Evolutionary conservation across 805 yeast species (phyloP).

Genomic region (Candida manassasensis): DNA sequence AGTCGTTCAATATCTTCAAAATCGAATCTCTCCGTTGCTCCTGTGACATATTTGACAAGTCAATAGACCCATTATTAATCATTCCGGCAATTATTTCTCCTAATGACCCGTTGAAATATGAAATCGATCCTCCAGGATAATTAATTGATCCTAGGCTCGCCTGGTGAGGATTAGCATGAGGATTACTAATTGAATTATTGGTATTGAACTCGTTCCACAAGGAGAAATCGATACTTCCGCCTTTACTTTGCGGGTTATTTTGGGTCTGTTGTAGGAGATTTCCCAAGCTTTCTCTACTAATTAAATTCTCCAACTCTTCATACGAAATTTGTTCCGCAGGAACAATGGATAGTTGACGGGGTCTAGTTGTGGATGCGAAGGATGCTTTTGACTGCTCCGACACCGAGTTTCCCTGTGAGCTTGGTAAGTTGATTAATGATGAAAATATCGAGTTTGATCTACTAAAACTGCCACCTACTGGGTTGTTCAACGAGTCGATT

Average conservation of each 20-base stretch:
- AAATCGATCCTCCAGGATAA: constrained; percentile 18
- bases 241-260: constrained; percentile 13
- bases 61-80: constrained; percentile 32
- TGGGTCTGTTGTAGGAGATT: constrained; percentile 22
- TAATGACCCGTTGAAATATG: constrained; percentile 28
- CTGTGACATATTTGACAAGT: constrained; percentile 33
- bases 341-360: constrained; percentile 18
- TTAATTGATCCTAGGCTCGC: constrained; percentile 6
- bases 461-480: constrained; percentile 20
- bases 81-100: constrained; percentile 30
- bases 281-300: constrained; percentile 30
- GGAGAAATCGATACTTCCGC: constrained; percentile 24
- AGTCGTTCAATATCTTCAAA: constrained; percentile 33
- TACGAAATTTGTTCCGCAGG: constrained; percentile 19
- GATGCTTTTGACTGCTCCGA: constrained; percentile 16
- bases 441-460: constrained; percentile 38
- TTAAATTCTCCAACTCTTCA: constrained; percentile 30
- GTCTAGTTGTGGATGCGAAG: constrained; percentile 6
- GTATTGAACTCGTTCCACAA: constrained; percentile 8
- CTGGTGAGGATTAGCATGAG: constrained; percentile 2
- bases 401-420: constrained; percentile 28
- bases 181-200: constrained; percentile 7
- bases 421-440: constrained; percentile 36
- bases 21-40: constrained; percentile 39
- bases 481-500: constrained; percentile 14